Base-by-base conservation (phyloP, 352 stramenopile species). In the Phytophthora cactorum region DNA sequence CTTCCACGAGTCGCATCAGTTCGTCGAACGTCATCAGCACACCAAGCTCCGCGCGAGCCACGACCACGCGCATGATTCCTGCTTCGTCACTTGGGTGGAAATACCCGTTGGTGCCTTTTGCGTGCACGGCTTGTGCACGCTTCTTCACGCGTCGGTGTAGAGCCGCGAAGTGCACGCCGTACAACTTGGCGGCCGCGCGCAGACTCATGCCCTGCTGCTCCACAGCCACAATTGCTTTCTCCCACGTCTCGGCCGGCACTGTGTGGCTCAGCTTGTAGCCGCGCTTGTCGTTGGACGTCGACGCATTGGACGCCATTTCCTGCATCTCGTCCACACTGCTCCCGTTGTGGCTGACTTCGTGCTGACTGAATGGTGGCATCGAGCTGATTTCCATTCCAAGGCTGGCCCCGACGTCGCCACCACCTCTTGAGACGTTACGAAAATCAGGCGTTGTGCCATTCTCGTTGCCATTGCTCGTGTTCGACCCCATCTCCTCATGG, bases 21-120 rank as follows among this genome's bases (percentile, higher is more conserved):
- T 91, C 82, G 4, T 83, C 79, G 52, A 87, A 89, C n/a, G 74
- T 84, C 82, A 91, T 89, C 29, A 87, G 51, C 28, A 91, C 80
- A 22, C 82, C 82, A 38, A 91, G 32, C 47, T 91, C 79, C 3
- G 80, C 80, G 28, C 74, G 79, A 50, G 80, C 80, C 11, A 84
- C 66, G 0, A 91, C 72, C 7, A 91, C 79, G 15, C 78, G 77
- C 59, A 88, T 73, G 49, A 91, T 82, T 0, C 80, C 80, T 11
- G 74, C 67, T 54, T 89, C 80, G 59, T 91, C 82, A 45, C 81
- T 81, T 2, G 70, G 64, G 31, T 83, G 72, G 56, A 88, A 83
- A 34, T 88, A 88, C 0, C 46, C 57, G 43, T 64, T 63, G 12
- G 25, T 68, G 25, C 50, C 44, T 39, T 70, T 70, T 3, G 39